Percentiles rank a stretch among this genome's conserved stretches.
Conservation (phyloP, 805 yeast species). For the Ogataea glucozyma region DNA sequence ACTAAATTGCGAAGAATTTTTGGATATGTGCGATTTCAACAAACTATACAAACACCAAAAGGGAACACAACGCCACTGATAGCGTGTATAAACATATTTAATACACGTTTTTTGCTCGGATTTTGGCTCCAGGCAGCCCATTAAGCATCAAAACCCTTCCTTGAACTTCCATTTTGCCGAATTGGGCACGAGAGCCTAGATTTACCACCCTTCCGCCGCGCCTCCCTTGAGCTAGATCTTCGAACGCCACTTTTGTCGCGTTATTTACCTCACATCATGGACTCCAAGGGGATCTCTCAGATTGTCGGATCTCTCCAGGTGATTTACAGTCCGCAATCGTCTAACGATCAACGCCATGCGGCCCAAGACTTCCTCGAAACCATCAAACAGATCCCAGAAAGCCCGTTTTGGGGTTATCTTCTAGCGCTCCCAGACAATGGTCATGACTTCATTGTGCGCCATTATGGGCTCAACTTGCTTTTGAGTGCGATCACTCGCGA, state of each 20-base stretch:
- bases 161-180: too few species aligned
- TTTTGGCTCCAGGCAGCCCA: too few species aligned
- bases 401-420: slow-evolving; percentile 92
- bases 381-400: slow-evolving; percentile 73
- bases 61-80: not conserved
- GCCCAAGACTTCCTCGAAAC: slow-evolving; percentile 71
- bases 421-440: slow-evolving; percentile 66
- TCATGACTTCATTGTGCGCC: slow-evolving; percentile 73
- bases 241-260: too few species aligned
- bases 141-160: too few species aligned
- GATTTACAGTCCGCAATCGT: slow-evolving; percentile 65
- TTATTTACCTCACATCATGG: slow-evolving; percentile 44
- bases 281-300: slow-evolving; percentile 66
- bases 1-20: not conserved
- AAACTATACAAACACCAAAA: not conserved
- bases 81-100: not conserved
- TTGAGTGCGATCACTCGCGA: slow-evolving; percentile 65
- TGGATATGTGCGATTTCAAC: not conserved
- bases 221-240: too few species aligned
- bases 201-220: too few species aligned
- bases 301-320: slow-evolving; percentile 76
- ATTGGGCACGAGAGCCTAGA: too few species aligned
- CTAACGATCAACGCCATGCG: slow-evolving; percentile 54
- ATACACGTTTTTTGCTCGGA: not conserved
- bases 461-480: slow-evolving; percentile 82